Conservation (phyloP, 2,329 filamentous ascomycete species). For the Cordyceps javanica region DNA sequence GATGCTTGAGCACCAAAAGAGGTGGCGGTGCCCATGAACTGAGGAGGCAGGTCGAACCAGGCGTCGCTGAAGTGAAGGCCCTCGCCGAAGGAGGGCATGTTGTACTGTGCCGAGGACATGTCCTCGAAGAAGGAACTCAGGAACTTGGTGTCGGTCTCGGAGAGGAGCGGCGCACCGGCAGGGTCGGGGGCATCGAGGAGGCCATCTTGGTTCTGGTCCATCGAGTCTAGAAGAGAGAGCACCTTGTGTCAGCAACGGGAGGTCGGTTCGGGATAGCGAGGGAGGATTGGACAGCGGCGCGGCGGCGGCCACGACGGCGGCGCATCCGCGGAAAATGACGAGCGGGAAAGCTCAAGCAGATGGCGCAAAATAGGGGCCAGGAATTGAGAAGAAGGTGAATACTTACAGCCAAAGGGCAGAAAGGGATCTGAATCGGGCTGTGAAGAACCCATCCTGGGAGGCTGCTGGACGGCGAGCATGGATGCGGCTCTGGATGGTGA, state of each 20-base stretch:
- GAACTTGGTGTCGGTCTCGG: slow-evolving; percentile 53
- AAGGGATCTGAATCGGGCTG: slow-evolving; percentile 46
- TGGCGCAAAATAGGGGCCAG: neutral
- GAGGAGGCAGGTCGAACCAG: slow-evolving; percentile 56
- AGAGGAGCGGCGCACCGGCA: slow-evolving; percentile 59
- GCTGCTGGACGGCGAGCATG: slow-evolving; percentile 51
- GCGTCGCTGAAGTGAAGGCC: slow-evolving; percentile 43
- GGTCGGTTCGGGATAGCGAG: neutral
- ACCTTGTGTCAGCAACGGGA: slow-evolving; percentile 4
- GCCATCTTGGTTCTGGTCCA: slow-evolving; percentile 39
- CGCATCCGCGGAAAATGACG: neutral
- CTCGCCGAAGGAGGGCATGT: slow-evolving; percentile 44
- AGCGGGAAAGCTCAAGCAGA: neutral
- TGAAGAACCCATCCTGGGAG: slow-evolving; percentile 54
- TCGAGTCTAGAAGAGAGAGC: slow-evolving; percentile 31
- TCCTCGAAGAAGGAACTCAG: slow-evolving; percentile 53
- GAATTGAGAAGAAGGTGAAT: slow-evolving; percentile 9
- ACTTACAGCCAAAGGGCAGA: slow-evolving; percentile 64
- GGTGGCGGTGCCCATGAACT: slow-evolving; percentile 59
- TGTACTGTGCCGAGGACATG: slow-evolving; percentile 45
- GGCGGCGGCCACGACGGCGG: neutral
- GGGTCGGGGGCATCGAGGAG: slow-evolving; percentile 53
- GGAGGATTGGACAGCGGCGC: neutral
- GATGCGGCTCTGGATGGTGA: slow-evolving; percentile 28
- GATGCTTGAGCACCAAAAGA: slow-evolving; percentile 50